Percentiles rank a stretch among this genome's conserved stretches.
These are phyloP conservation scores for Globisporangium cederbergense DNA, from an alignment of 352 stramenopile species.

Conservation along the genomic window DNA sequence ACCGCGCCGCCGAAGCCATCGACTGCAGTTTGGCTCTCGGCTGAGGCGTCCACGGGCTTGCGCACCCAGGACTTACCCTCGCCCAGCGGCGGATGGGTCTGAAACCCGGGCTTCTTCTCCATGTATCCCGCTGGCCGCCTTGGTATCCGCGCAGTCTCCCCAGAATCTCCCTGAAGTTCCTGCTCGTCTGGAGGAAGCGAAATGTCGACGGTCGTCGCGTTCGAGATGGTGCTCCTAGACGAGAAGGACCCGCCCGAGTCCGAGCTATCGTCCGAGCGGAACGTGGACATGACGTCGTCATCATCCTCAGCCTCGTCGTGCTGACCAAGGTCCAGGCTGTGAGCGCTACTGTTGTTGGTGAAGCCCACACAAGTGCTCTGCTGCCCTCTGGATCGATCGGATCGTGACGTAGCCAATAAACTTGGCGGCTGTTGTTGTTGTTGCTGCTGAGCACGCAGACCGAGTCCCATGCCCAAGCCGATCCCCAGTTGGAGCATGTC, in stretches of 20 bases:
- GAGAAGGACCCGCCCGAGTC: conserved; percentile 24
- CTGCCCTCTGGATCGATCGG: conserved; percentile 1
- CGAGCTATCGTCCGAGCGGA: conserved; percentile 29
- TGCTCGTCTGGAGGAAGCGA: conserved; percentile 54
- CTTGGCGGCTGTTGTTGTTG: conserved; percentile 19
- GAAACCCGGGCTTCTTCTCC: conserved; percentile 56
- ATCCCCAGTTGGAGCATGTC: conserved; percentile 83
- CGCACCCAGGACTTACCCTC: conserved; percentile 52
- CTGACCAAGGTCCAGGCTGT: conserved; percentile 14
- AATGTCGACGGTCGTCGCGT: conserved; percentile 40
- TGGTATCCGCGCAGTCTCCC: neutral
- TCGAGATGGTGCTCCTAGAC: conserved; percentile 31
- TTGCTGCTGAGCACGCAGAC: conserved; percentile 61
- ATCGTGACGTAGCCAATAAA: neutral
- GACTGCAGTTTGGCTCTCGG: conserved; percentile 64
- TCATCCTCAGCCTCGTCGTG: conserved; percentile 23
- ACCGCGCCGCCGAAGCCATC: conserved; percentile 49
- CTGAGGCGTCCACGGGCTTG: conserved; percentile 48
- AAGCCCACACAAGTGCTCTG: neutral
- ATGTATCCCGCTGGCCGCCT: conserved; percentile 24
- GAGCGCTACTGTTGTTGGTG: neutral
- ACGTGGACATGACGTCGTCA: conserved; percentile 23
- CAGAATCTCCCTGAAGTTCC: conserved; percentile 23
- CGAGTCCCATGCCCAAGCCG: conserved; percentile 88
- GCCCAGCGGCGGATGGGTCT: conserved; percentile 51